Conservation (phyloP, 2,329 filamentous ascomycete species). For the Ambrosiella xylebori region DNA sequence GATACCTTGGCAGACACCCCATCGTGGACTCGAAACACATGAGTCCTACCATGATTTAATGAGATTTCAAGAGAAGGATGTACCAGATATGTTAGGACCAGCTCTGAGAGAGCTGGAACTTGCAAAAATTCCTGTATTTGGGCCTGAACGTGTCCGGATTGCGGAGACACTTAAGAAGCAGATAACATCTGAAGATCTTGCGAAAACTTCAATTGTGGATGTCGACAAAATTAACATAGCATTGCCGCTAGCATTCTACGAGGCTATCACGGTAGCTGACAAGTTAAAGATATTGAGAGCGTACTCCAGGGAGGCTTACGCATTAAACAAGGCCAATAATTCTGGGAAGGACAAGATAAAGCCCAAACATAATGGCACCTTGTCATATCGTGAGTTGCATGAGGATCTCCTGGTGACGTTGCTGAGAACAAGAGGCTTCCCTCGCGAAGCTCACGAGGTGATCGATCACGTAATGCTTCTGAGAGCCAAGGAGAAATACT, state of each 20-base stretch:
- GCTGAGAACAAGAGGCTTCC: constrained; percentile 28
- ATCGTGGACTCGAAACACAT: constrained; percentile 38
- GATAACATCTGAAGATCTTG: constrained; percentile 16
- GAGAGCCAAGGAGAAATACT: constrained; percentile 42
- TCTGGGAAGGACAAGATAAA: constrained; percentile 11
- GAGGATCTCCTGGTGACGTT: constrained; percentile 34
- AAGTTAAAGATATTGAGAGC: constrained; percentile 32
- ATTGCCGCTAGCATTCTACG: constrained; percentile 26
- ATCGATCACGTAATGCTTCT: constrained; percentile 42
- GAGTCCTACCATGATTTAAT: constrained; percentile 36
- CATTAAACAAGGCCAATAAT: constrained; percentile 1
- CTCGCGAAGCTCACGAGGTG: constrained; percentile 32
- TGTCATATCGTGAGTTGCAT: constrained; percentile 38
- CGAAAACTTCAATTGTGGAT: constrained; percentile 19
- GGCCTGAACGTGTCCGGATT: constrained; percentile 29
- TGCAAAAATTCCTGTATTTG: constrained; percentile 39
- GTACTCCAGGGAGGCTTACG: constrained; percentile 17
- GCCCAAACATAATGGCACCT: constrained; percentile 16
- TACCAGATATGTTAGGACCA: constrained; percentile 35
- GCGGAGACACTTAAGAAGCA: constrained; percentile 25
- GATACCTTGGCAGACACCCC: constrained; percentile 41
- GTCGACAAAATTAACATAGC: constrained; percentile 20
- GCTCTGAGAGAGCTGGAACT: constrained; percentile 36
- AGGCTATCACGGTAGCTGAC: constrained; percentile 27
- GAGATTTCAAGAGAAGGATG: constrained; percentile 39